These are phyloP conservation scores for Fusarium humuli DNA, from an alignment of 2,329 filamentous ascomycete species.

Conservation along the genomic window DNA sequence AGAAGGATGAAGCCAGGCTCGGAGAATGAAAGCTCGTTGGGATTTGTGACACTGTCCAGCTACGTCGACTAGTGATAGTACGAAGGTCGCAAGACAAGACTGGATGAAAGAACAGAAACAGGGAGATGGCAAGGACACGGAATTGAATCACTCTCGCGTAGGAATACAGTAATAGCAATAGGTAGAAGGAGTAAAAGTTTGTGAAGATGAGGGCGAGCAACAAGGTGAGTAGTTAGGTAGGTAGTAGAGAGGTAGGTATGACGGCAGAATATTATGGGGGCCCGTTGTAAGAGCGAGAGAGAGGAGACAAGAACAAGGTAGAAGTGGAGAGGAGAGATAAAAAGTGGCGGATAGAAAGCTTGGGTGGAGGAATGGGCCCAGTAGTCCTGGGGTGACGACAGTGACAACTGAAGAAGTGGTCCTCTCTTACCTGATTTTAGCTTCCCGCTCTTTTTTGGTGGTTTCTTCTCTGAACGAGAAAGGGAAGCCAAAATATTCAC, in stretches of 20 bases:
- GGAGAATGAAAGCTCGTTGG: background rate
- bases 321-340: slow-evolving; percentile 34
- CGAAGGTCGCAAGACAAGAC: background rate
- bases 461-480: background rate
- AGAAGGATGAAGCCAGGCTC: background rate
- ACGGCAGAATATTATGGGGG: slow-evolving; percentile 36
- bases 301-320: slow-evolving; percentile 34
- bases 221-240: slow-evolving; percentile 1
- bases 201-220: slow-evolving; percentile 31
- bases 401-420: slow-evolving; percentile 29
- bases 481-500: background rate
- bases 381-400: slow-evolving; percentile 35
- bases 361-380: slow-evolving; percentile 44
- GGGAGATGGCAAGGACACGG: slow-evolving; percentile 18
- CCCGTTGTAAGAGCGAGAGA: slow-evolving; percentile 11
- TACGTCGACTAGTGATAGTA: slow-evolving; percentile 25
- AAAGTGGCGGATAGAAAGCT: slow-evolving; percentile 45
- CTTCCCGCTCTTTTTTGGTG: background rate
- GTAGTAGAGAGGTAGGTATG: slow-evolving; percentile 15
- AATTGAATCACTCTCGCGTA: slow-evolving; percentile 31
- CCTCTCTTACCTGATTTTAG: slow-evolving; percentile 1
- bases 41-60: slow-evolving; percentile 26
- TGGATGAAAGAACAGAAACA: background rate
- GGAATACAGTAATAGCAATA: slow-evolving; percentile 32
- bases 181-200: slow-evolving; percentile 23